These are phyloP conservation scores for Syzygium syzygioides DNA, from an alignment of 441 rosid species.

Conservation along the genomic window DNA sequence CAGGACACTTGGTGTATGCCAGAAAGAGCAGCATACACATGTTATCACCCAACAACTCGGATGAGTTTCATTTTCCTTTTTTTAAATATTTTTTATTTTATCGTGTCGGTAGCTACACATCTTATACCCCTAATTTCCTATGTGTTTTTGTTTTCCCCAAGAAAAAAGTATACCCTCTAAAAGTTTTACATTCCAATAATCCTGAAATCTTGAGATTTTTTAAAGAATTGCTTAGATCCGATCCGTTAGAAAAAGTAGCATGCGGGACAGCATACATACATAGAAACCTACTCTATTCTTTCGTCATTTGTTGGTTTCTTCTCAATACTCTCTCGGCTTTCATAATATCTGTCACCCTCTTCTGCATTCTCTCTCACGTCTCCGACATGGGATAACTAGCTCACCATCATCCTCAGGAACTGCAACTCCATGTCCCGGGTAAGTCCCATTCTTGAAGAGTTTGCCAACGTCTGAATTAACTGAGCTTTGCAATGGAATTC, in stretches of 20 bases:
- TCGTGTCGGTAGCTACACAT: no score
- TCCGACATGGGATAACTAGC: constrained; percentile 13
- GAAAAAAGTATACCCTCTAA: no score
- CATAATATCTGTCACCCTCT: background rate
- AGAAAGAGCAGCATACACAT: background rate
- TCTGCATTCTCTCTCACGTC: background rate
- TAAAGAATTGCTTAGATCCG: no score
- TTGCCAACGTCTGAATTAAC: background rate
- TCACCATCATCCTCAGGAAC: constrained; percentile 3
- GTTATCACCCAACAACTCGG: background rate
- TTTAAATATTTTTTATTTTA: no score
- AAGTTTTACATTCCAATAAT: no score
- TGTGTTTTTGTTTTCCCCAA: no score
- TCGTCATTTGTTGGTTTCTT: background rate
- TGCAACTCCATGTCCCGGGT: constrained; percentile 18
- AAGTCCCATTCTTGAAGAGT: background rate
- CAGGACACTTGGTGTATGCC: background rate
- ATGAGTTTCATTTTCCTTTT: background rate
- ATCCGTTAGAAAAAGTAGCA: background rate
- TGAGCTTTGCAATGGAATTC: background rate
- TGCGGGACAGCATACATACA: background rate
- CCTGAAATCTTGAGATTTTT: no score
- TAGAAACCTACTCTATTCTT: background rate
- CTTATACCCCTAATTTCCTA: no score
- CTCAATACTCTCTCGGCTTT: background rate